A percentile compares a stretch with the other conserved stretches of the same genome.
Evolutionary conservation across 257 asterid species (phyloP).

Genomic region (Nicotiana obtusifolia): DNA sequence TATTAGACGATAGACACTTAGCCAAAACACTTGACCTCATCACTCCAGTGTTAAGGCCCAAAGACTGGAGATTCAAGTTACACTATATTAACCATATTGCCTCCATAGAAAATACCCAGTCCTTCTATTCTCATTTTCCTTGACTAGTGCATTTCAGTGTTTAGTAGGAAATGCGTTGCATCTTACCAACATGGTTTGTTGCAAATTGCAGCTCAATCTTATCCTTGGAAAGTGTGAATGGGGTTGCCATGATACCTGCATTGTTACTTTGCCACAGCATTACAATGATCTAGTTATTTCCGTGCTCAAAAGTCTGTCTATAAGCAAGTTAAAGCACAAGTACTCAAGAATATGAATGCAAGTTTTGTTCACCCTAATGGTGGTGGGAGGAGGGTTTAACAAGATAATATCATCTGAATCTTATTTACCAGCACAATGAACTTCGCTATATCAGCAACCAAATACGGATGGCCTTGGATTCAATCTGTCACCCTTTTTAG

Average conservation of each 20-base stretch:
- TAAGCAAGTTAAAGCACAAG: background rate
- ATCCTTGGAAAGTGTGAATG: slow-evolving; percentile 69
- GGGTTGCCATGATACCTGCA: slow-evolving; percentile 83
- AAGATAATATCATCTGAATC: background rate
- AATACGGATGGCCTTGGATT: background rate
- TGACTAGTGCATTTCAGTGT: background rate
- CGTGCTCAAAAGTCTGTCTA: background rate
- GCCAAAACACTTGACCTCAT: background rate
- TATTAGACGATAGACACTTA: background rate
- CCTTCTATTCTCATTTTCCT: background rate
- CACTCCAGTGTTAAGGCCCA: background rate
- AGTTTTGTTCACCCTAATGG: background rate
- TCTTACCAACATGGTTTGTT: slow-evolving; percentile 70
- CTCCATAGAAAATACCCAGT: background rate
- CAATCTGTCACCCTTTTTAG: background rate
- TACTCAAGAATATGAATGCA: background rate
- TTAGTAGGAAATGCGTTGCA: background rate
- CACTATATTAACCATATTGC: background rate
- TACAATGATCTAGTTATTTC: background rate
- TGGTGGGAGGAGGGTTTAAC: background rate
- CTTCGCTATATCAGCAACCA: background rate
- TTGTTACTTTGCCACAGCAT: slow-evolving; percentile 47
- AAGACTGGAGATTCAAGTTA: background rate
- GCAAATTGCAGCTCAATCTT: slow-evolving; percentile 80
- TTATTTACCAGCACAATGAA: background rate